These are phyloP conservation scores for Cryptococcus hybrid DNA, from an alignment of 1,284 basidiomycete genomes.

Conservation along the genomic window DNA sequence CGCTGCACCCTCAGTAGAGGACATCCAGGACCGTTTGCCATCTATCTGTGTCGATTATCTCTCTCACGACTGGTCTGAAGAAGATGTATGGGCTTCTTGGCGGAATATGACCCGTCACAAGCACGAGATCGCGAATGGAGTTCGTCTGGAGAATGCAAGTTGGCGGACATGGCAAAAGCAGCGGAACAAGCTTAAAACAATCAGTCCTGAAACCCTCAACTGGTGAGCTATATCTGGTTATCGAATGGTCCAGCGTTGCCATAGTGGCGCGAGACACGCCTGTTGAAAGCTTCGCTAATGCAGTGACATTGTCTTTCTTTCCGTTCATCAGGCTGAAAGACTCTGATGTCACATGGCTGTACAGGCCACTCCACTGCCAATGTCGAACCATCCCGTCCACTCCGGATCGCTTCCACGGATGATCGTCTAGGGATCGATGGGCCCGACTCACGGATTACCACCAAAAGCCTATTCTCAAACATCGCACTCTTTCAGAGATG, in stretches of 20 bases:
- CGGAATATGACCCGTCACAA: slow-evolving; percentile 98
- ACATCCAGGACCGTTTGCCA: slow-evolving; percentile 56
- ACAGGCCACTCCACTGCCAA: slow-evolving; percentile 89
- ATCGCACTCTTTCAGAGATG: slow-evolving; percentile 88
- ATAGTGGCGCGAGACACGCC: background rate
- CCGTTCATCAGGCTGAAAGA: slow-evolving; percentile 82
- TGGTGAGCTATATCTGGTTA: slow-evolving; percentile 63
- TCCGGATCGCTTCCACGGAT: slow-evolving; percentile 55
- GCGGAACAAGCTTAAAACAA: slow-evolving; percentile 91
- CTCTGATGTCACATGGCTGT: slow-evolving; percentile 98
- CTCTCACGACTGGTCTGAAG: slow-evolving; percentile 95
- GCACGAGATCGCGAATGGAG: slow-evolving; percentile 95
- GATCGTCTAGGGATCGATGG: slow-evolving; percentile 56
- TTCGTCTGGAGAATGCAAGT: slow-evolving; percentile 92
- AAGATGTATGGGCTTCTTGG: slow-evolving; percentile 98
- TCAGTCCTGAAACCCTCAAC: slow-evolving; percentile 95
- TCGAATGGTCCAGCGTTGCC: background rate
- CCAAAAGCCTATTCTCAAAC: slow-evolving; percentile 93
- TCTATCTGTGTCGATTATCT: slow-evolving; percentile 64
- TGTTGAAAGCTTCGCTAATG: slow-evolving; percentile 1
- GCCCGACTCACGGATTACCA: slow-evolving; percentile 10
- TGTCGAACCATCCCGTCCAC: slow-evolving; percentile 63
- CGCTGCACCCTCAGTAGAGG: slow-evolving; percentile 53
- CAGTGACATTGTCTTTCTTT: slow-evolving; percentile 1
- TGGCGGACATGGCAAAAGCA: slow-evolving; percentile 99